Base-by-base conservation (phyloP, 2,329 filamentous ascomycete species). In the Chalara sp. region DNA sequence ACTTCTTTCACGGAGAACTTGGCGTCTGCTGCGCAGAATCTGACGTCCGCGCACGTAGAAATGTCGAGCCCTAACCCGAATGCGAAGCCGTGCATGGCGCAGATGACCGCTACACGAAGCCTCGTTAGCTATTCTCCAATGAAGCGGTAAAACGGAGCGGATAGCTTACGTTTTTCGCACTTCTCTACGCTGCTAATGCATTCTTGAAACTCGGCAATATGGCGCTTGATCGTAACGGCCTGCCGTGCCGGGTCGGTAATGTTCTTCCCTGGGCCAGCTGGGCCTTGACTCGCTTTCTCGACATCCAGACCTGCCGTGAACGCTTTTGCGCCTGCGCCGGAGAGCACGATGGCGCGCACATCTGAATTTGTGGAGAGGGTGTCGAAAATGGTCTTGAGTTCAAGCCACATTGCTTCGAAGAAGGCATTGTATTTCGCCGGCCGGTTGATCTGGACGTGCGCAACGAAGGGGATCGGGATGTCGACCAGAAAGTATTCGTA, bases 361-460 rank as follows among this genome's bases (percentile, higher is more conserved):
- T 84, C 76, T 0, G 85, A 73, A 69, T 91, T 86, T 53, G 71
- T 65, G 41, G 87, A 91, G 54, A 96, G 80, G 54, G 78, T 76
- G 51, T 73, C 69, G 73, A 97, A 93, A 58, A 95, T 75, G 10
- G 68, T 63, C 50, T 83, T 80, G 56, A 96, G 76, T 72, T 95
- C 89, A 48, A 84, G 73, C 89, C 91, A 96, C 83, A 96, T 92
- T 49, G 80, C 72, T 66, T 89, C 83, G 58, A 82, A 78, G 68
- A 96, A 96, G 57, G 91, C 83, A 68, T 97, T 97, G 67, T 96
- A 74, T 73, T 95, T 96, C 58, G 81, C 70, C 1, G 91, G 82
- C 1, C 91, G 81, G 73, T 95, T 91, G 71, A 95, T 95, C 70
- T 96, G 86, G 53, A 97, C 86, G 67, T 95, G 89, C n/a, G 84